phyloP scores from a whole-genome alignment of 2,329 filamentous ascomycete species.

The Corinectria fuckeliana region DNA sequence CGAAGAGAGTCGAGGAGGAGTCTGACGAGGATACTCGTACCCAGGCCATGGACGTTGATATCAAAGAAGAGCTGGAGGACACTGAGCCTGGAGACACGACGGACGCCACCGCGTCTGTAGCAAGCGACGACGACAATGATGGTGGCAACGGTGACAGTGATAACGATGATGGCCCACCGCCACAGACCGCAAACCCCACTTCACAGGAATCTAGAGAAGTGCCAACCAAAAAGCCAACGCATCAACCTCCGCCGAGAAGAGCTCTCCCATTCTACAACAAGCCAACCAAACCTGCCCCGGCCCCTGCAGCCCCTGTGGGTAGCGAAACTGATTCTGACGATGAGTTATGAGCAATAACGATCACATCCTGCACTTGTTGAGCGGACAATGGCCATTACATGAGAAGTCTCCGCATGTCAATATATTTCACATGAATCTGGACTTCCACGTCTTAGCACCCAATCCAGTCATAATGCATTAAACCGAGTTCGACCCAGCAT shows the following conservation, averaged over 20 bases:
- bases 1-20: constrained; percentile 48
- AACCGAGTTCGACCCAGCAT: background rate
- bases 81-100: constrained; percentile 50
- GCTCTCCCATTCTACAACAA: constrained; percentile 54
- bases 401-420: background rate
- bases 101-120: constrained; percentile 50
- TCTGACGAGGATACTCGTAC: constrained; percentile 49
- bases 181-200: constrained; percentile 5
- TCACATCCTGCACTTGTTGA: background rate
- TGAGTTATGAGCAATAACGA: constrained; percentile 51
- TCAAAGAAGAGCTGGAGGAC: constrained; percentile 45
- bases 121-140: constrained; percentile 51
- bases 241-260: constrained; percentile 47
- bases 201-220: constrained; percentile 6
- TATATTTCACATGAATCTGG: constrained; percentile 1
- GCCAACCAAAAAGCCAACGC: constrained; percentile 28
- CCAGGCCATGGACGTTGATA: constrained; percentile 59
- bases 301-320: constrained; percentile 34
- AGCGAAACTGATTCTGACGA: constrained; percentile 64
- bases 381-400: background rate
- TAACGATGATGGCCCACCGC: constrained; percentile 7
- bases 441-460: background rate
- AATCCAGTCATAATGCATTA: background rate
- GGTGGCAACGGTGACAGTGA: constrained; percentile 44
- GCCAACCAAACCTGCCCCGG: constrained; percentile 35